These are phyloP conservation scores for Kwoniella dejecticola DNA, from an alignment of 768 basidiomycete genomes.

Conservation along the genomic window DNA sequence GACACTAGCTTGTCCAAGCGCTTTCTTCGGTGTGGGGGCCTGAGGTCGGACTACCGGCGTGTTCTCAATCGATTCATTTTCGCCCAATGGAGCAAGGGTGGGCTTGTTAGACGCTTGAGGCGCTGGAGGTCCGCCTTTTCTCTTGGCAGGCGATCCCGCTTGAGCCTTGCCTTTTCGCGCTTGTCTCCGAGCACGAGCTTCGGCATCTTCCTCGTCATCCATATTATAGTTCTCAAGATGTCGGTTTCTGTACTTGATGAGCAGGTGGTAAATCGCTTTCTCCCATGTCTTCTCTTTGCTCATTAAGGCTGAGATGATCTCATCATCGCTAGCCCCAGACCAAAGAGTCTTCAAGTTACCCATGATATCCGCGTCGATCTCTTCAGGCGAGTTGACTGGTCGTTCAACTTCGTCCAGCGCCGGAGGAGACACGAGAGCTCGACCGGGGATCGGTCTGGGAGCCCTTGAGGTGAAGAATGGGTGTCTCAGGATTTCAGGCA, in stretches of 20 bases:
- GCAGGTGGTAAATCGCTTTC: slow-evolving; percentile 89
- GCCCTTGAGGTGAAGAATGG: slow-evolving; percentile 71
- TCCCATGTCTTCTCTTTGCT: slow-evolving; percentile 77
- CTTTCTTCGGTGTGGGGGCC: slow-evolving; percentile 57
- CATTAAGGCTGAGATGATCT: slow-evolving; percentile 69
- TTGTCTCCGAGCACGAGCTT: slow-evolving; percentile 39
- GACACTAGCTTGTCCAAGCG: slow-evolving; percentile 43
- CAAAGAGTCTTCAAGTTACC: slow-evolving; percentile 89
- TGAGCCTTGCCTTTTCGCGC: slow-evolving; percentile 24
- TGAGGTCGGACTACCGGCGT: slow-evolving; percentile 44
- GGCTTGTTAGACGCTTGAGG: slow-evolving; percentile 21
- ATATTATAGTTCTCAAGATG: slow-evolving; percentile 70
- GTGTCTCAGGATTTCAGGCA: slow-evolving; percentile 75
- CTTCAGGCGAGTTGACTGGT: slow-evolving; percentile 65
- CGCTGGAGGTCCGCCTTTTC: slow-evolving; percentile 37
- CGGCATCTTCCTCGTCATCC: slow-evolving; percentile 65
- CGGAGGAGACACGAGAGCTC: slow-evolving; percentile 59
- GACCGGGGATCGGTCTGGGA: slow-evolving; percentile 52
- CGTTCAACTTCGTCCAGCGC: slow-evolving; percentile 69
- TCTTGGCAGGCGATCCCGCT: slow-evolving; percentile 41
- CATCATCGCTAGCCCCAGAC: slow-evolving; percentile 74
- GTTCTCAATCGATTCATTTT: slow-evolving; percentile 46
- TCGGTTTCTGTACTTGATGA: slow-evolving; percentile 78
- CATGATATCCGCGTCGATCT: slow-evolving; percentile 86
- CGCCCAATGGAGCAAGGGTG: slow-evolving; percentile 33